Evolutionary conservation across 2,329 filamentous ascomycete species (phyloP), one percentile per base, ranked within the genome.

Genomic region (Fusarium nanum): DNA sequence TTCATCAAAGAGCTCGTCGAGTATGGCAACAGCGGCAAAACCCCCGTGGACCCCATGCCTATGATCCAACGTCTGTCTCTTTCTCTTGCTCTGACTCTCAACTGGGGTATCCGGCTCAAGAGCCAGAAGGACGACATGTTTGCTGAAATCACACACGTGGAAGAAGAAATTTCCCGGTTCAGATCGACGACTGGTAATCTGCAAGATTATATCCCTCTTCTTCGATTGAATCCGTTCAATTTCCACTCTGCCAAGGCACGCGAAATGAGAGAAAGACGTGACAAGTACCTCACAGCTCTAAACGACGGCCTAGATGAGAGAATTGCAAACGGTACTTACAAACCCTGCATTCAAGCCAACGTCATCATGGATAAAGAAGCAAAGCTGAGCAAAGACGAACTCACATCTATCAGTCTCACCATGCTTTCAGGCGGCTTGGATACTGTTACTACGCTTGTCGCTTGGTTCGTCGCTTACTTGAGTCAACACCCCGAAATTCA

Each of bases 351-450:
- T 45, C 89, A 91, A 65, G 88, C 88, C 6, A 91, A 91, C 65
- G 85, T 91, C 32, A 90, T 91, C 63, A 79, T 86, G 48, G 89
- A 91, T 68, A 85, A 87, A 69, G 89, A 91, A 40, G 86, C 88
- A 0, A 88, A 86, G 66, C 79, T 91, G 18, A 89, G 87, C 77
- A 83, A 84, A 41, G 88, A 87, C 52, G 89, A 92, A 68, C 81
- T 91, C 37, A 90, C 85, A 0, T 89, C 86, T 0, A 91, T 91
- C 71, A 89, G 87, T 66, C 77, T 92, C 65, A 91, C 89, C 1
- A 92, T 92, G 89, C 80, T 92, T 7, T 89, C 87, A 0, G 89
- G 89, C 1, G 89, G 89, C 0, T 80, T 92, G 6, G 89, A 92
- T 67, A 92, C 90, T 0, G 84, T 92, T 37, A 90, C 88, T 2